Percentiles rank a stretch among this genome's conserved stretches.
Conservation (phyloP, 768 basidiomycete species). For the Lentinus brumalis region DNA sequence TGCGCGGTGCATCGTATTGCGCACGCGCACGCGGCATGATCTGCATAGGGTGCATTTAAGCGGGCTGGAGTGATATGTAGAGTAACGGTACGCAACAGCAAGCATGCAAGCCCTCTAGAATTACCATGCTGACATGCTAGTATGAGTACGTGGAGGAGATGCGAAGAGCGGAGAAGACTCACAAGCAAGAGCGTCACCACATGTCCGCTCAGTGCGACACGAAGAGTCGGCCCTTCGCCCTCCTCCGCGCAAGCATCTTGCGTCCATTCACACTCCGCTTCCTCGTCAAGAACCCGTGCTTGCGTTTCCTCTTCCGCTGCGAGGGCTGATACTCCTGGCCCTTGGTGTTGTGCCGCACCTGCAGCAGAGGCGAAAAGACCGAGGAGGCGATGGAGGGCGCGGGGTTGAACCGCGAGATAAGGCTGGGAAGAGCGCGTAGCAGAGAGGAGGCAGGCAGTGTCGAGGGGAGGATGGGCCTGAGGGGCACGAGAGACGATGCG, state of each 20-base stretch:
- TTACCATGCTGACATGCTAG: no score
- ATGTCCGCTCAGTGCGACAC: constrained; percentile 64
- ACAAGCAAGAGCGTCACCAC: background rate
- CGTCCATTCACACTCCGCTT: constrained; percentile 69
- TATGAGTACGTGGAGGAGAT: no score
- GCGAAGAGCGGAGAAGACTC: no score
- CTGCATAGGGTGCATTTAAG: no score
- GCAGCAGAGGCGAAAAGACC: constrained; percentile 44
- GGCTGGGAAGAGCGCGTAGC: constrained; percentile 3
- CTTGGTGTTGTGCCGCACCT: constrained; percentile 64
- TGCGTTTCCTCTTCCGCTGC: constrained; percentile 89
- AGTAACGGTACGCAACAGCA: no score
- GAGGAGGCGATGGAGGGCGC: constrained; percentile 30
- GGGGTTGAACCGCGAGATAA: constrained; percentile 14
- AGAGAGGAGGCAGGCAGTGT: background rate
- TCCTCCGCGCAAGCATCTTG: constrained; percentile 69
- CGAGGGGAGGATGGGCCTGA: constrained; percentile 16
- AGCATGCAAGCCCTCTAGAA: no score
- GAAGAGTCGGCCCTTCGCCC: constrained; percentile 75
- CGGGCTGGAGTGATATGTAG: no score
- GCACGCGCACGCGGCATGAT: no score
- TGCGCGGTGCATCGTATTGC: no score
- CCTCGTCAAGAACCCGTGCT: constrained; percentile 86
- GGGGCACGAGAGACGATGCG: constrained; percentile 13
- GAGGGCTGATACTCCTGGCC: constrained; percentile 98